phyloP scores from a whole-genome alignment of 164 flowering plant species.

The Magnolia sinica region DNA sequence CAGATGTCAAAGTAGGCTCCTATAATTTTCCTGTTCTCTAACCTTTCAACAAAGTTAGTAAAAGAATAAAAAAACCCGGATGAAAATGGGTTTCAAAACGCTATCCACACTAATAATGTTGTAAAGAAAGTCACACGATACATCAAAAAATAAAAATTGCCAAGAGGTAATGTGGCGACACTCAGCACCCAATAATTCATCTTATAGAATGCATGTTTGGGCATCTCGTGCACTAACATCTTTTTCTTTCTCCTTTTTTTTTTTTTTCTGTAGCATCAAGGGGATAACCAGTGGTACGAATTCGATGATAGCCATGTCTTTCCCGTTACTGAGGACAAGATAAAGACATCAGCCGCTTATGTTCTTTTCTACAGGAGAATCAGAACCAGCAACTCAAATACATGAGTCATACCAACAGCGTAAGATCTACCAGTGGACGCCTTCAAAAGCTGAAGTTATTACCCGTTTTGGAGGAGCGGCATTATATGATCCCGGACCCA shows the following conservation, averaged over 20 bases:
- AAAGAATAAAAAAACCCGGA: no score
- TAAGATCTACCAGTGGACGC: background rate
- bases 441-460: background rate
- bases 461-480: no score
- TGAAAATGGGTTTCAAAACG: no score
- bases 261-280: conserved; percentile 43
- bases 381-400: conserved; percentile 16
- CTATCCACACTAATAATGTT: background rate
- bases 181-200: no score
- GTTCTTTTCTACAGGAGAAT: conserved; percentile 89
- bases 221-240: no score
- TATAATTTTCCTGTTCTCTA: background rate
- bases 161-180: no score
- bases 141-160: conserved; percentile 3
- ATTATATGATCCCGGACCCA: no score
- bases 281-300: conserved; percentile 79
- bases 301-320: conserved; percentile 80
- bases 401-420: background rate
- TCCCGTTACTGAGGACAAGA: conserved; percentile 59
- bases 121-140: no score
- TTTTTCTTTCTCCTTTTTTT: no score
- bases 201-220: background rate
- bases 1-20: background rate
- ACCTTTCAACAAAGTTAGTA: background rate
- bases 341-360: conserved; percentile 90